A percentile compares a stretch with the other conserved stretches of the same genome.
These are phyloP conservation scores for Nissolia schottii DNA, from an alignment of 306 rosid genomes.

Conservation along the genomic window DNA sequence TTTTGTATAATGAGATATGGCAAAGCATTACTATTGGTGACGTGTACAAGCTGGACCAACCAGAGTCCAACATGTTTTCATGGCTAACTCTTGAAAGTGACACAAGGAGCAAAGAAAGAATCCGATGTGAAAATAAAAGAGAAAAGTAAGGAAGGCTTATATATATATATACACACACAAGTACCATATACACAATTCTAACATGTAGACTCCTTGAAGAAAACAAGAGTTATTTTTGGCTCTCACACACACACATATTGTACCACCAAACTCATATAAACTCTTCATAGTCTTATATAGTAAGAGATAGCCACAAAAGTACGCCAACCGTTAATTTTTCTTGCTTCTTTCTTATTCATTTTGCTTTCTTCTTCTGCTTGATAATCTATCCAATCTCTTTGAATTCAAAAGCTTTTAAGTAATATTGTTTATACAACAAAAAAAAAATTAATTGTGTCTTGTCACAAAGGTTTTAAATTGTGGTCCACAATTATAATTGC, in stretches of 20 bases:
- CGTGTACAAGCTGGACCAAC: slow-evolving; percentile 27
- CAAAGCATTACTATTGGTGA: background rate
- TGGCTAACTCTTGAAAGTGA: slow-evolving; percentile 5
- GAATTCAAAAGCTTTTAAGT: slow-evolving; percentile 13
- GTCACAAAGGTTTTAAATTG: no score
- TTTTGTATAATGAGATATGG: no score
- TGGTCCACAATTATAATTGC: no score
- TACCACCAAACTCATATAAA: slow-evolving; percentile 16
- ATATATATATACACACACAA: no score
- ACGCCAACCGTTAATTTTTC: slow-evolving; percentile 6
- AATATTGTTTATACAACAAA: no score
- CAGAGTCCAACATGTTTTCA: background rate
- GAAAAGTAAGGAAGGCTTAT: no score
- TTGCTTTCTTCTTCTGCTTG: slow-evolving; percentile 5
- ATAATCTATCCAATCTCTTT: slow-evolving; percentile 3
- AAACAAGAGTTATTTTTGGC: background rate
- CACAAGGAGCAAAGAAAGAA: slow-evolving; percentile 21
- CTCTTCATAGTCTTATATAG: background rate
- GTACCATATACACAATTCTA: background rate
- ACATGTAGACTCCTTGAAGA: slow-evolving; percentile 15
- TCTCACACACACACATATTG: slow-evolving; percentile 28
- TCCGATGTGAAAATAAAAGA: no score
- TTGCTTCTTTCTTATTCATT: slow-evolving; percentile 14
- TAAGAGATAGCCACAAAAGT: slow-evolving; percentile 27
- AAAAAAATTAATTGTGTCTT: no score